Evolutionary conservation across 2,329 filamentous ascomycete genomes (phyloP).

Genomic region (Coleophoma cylindrospora): DNA sequence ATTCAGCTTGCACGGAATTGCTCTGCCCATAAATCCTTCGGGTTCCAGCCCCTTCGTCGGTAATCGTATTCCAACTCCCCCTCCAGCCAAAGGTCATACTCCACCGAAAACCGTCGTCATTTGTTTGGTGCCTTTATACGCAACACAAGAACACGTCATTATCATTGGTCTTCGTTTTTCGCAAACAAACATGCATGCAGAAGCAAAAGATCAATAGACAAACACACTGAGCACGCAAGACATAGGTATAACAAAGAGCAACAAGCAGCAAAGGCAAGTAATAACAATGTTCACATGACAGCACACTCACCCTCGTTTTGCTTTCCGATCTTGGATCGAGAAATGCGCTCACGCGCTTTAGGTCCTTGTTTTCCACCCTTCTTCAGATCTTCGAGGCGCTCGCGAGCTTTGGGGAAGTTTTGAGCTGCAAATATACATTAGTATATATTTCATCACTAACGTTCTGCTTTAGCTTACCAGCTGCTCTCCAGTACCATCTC

Average conservation of each 20-base stretch:
- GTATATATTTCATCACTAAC: background rate
- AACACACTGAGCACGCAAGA: background rate
- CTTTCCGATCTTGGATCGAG: slow-evolving; percentile 73
- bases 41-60: background rate
- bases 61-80: background rate
- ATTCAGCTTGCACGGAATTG: background rate
- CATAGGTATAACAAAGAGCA: background rate
- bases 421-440: slow-evolving; percentile 56
- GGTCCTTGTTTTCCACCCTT: slow-evolving; percentile 62
- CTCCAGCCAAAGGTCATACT: background rate
- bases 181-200: background rate
- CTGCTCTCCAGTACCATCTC: slow-evolving; percentile 96
- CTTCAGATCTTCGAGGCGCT: slow-evolving; percentile 89
- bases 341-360: slow-evolving; percentile 73
- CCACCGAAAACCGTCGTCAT: background rate
- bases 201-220: background rate
- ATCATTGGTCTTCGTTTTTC: background rate
- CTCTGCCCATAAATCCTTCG: background rate
- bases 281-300: slow-evolving; percentile 59
- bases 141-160: background rate
- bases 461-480: slow-evolving; percentile 60
- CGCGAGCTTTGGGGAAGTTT: slow-evolving; percentile 88
- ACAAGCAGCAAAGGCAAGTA: background rate
- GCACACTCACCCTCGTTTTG: slow-evolving; percentile 86
- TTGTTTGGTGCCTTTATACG: background rate